Conservation (phyloP, 23 red algal genomes). For the Gracilaria gracilis region DNA sequence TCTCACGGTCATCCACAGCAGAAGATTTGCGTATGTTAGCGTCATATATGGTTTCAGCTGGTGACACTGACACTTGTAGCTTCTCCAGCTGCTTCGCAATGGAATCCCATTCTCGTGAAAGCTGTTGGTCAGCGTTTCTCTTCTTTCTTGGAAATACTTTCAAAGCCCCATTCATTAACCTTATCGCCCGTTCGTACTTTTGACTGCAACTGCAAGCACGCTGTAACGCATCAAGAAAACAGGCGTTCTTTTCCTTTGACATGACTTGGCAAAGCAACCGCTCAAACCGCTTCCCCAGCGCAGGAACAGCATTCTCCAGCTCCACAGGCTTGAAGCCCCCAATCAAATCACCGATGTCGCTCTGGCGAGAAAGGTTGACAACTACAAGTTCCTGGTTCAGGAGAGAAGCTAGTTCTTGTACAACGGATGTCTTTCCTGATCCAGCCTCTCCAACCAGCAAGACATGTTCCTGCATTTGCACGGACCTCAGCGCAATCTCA, state of each 20-base stretch:
- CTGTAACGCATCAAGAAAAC: slow-evolving; percentile 76
- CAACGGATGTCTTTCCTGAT: slow-evolving; percentile 86
- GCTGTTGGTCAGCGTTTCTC: neutral
- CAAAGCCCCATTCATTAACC: slow-evolving; percentile 63
- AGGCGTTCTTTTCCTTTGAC: slow-evolving; percentile 59
- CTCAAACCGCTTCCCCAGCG: slow-evolving; percentile 46
- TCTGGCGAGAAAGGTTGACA: slow-evolving; percentile 95
- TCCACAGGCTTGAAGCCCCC: slow-evolving; percentile 86
- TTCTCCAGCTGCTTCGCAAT: slow-evolving; percentile 50
- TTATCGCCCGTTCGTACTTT: slow-evolving; percentile 49
- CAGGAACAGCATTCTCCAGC: slow-evolving; percentile 30
- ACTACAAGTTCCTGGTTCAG: slow-evolving; percentile 77
- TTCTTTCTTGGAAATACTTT: slow-evolving; percentile 14
- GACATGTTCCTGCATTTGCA: slow-evolving; percentile 81
- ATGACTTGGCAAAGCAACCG: slow-evolving; percentile 52
- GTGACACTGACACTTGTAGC: neutral
- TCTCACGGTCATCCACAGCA: neutral
- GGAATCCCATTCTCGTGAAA: slow-evolving; percentile 25
- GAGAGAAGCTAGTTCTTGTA: slow-evolving; percentile 83
- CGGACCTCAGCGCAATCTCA: slow-evolving; percentile 55
- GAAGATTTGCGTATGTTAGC: neutral
- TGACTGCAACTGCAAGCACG: slow-evolving; percentile 21
- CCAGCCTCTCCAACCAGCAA: slow-evolving; percentile 92
- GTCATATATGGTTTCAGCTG: slow-evolving; percentile 4
- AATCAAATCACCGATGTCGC: slow-evolving; percentile 84